Base-by-base conservation (phyloP, 2,329 filamentous ascomycete species). In the Botrytis pseudocinerea region DNA sequence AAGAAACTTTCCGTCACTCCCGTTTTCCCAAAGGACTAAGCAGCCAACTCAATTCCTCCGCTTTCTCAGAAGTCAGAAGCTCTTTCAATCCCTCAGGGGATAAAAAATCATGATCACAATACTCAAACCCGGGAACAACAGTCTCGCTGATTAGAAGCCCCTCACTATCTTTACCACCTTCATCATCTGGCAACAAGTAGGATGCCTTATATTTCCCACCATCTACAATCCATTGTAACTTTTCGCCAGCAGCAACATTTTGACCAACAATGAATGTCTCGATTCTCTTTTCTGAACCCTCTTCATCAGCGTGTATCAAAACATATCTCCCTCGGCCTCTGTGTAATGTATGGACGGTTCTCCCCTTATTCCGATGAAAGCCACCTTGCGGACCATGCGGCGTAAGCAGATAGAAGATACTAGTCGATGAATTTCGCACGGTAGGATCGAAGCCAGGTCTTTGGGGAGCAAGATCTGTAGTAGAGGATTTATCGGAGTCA, bases 71-170 rank as follows among this genome's bases (percentile, higher is more conserved):
- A 0, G 85, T 84, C 1, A 92, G 80, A 44, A 92, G 76, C n/a
- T 85, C 81, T 59, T 81, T 79, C 76, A 92, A 82, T 20, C 83
- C 82, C 64, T 87, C 83, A 22, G 79, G 80, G 8, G 83, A 84
- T 77, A 93, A 83, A 77, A 93, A 93, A 78, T 92, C 89, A 80
- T 92, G 89, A 80, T 92, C 90, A 73, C 83, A 84, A 76, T 85
- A 91, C 78, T 92, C 90, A 77, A 92, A 92, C 0, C 90, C 91
- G 0, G 90, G 90, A 12, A 91, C 85, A 2, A 91, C 90, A 0
- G 89, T 91, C 83, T 93, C 90, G 65, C 87, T 89, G 74, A 93
- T 92, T 82, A 93, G 82, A 76, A 91, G 80, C 0, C 88, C 84
- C 54, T 82, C 83, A 54, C 80, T 82, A 40, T 76, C 78, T 7